These are phyloP conservation scores for Suillus tomentosus DNA, from an alignment of 768 basidiomycete genomes.

Conservation along the genomic window DNA sequence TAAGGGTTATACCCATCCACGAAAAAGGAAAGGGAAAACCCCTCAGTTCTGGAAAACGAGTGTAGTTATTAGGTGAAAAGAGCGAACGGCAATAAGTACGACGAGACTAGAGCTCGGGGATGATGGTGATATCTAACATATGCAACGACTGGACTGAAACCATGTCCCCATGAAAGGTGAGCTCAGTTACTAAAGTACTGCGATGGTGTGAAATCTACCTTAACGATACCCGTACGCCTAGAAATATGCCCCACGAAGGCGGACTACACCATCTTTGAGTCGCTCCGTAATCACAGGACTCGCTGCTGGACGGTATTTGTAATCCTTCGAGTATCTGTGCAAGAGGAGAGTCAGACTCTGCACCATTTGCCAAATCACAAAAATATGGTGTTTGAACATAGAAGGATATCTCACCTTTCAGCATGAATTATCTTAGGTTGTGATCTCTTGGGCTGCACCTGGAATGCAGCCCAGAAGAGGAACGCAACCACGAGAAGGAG, in stretches of 20 bases:
- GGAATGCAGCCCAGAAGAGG: slow-evolving; percentile 47
- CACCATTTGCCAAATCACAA: background rate
- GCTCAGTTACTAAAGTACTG: background rate
- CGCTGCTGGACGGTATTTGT: slow-evolving; percentile 81
- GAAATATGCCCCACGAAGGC: slow-evolving; percentile 69
- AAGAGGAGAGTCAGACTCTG: background rate
- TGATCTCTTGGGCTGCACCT: slow-evolving; percentile 28
- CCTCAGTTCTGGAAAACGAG: background rate
- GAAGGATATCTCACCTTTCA: slow-evolving; percentile 49
- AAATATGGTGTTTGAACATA: background rate
- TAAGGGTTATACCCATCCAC: background rate
- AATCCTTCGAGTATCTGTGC: slow-evolving; percentile 77
- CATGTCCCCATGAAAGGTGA: background rate
- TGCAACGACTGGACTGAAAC: background rate
- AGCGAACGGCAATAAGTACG: background rate
- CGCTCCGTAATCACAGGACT: slow-evolving; percentile 81
- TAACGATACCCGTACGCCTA: background rate
- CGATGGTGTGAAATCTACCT: background rate
- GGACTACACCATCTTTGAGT: slow-evolving; percentile 67
- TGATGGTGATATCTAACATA: background rate
- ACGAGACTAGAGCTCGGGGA: background rate
- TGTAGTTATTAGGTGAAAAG: background rate
- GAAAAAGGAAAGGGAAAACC: no score
- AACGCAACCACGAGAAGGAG: slow-evolving; percentile 43
- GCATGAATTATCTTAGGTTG: slow-evolving; percentile 60